Base-by-base conservation (phyloP, 1,284 basidiomycete genomes). In the Lentinus polychrous region DNA sequence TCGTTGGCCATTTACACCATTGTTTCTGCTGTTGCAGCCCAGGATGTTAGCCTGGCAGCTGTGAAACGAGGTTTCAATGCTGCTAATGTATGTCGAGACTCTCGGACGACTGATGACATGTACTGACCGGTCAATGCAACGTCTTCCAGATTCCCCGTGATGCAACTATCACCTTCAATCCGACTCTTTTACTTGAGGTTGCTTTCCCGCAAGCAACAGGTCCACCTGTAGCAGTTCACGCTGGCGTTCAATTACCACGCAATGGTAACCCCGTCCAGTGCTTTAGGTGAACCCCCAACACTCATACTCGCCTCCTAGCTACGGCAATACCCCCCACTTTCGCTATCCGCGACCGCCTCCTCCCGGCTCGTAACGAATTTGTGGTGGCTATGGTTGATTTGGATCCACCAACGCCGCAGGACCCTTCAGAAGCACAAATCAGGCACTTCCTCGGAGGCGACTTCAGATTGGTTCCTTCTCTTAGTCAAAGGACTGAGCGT, bases 401-500 rank as follows among this genome's bases (percentile, higher is more conserved):
- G 5, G 75, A 79, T 51, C 74, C 72, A 7, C 76, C 76, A 1
- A 73, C 75, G 8, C 76, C 75, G 1, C 70, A 75, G 51, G 55
- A 47, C 11, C 74, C 73, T 2, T 72, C 69, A 0, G 49, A 23
- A 11, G 67, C 75, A 0, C 70, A 78, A 54, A 74, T 78, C 46
- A 68, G 75, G 14, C 77, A 79, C 56, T 76, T 76, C 60, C 60
- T 80, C 3, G 75, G 72, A 0, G 69, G 72, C 2, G 66, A 75
- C 58, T 78, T 75, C 51, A 60, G 37, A 41, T 55, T 2, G 50
- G 46, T 5, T 43, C 52, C 31, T 22, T 33, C 24, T 17, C 23
- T 22, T 12, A 35, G 23, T 20, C 33, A 47, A 45, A 17, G 54
- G 31, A 47, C 36, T 5, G 55, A 52, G 11, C 36, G 54, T 14